Evolutionary conservation across 2,329 filamentous ascomycete genomes (phyloP), one percentile per base, ranked within the genome.

Genomic region (Ophiocordyceps camponoti-saundersi): DNA sequence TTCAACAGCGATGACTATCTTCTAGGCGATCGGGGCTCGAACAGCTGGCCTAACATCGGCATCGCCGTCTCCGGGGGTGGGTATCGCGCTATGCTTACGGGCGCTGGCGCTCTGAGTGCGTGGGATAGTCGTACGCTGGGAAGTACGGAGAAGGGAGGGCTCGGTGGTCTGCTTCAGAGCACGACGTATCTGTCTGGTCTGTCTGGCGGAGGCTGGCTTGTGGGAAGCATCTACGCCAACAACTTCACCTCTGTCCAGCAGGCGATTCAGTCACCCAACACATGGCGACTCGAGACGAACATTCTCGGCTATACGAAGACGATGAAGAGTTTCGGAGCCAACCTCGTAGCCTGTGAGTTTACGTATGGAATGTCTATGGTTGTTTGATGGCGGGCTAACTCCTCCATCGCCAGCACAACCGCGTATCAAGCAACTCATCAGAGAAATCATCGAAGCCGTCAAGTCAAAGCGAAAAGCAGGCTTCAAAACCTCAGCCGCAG

Each of bases 71-170:
- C 85, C 0, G 87, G 87, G 12, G 88, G 88, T 59, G 88, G 88
- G 32, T 94, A 92, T 60, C 73, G 88, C 48, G 87, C 88, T n/a
- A 71, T 93, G 66, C 69, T 89, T 67, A 90, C 84, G 58, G 87
- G 85, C 36, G 88, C 81, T n/a, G 88, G 88, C 49, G 82, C 81
- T 40, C 56, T 94, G 16, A 76, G 83, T 23, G 87, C 87, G 0
- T 89, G 87, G 53, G 88, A 95, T 60, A 75, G 65, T 55, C 76
- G 88, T 20, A 88, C 83, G 0, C 59, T 69, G 0, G 61, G 61
- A 29, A 63, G 59, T 48, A 52, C 53, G 15, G 51, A 52, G 20
- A 56, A 65, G 3, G 85, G 85, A 5, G 82, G 86, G 44, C 69
- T 95, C 22, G 85, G 87, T 45, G 88, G 88, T 4, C 65, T 94